phyloP scores from a whole-genome alignment of 2,329 filamentous ascomycete genomes.

The Fusarium neocosmosporiellum region DNA sequence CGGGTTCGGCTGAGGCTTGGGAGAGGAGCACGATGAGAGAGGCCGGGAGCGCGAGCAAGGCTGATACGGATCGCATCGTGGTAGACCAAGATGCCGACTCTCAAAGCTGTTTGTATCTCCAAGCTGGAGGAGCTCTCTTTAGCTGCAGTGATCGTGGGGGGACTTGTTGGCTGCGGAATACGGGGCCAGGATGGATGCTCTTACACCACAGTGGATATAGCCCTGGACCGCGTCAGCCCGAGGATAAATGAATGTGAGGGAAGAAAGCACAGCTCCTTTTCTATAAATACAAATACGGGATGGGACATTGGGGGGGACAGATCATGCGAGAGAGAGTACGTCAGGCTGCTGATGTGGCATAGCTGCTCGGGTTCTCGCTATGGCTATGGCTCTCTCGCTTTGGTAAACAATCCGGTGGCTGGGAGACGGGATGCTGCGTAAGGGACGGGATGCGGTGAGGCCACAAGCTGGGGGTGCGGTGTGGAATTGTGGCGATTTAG shows the following conservation, averaged over 20 bases:
- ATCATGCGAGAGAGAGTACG: slow-evolving; percentile 11
- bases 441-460: slow-evolving; percentile 11
- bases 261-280: neutral
- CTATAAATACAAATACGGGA: neutral
- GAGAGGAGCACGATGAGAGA: slow-evolving; percentile 60
- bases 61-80: slow-evolving; percentile 54
- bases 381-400: slow-evolving; percentile 1
- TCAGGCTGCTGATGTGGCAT: slow-evolving; percentile 31
- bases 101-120: neutral
- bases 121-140: neutral
- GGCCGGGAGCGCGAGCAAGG: slow-evolving; percentile 53
- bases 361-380: slow-evolving; percentile 10
- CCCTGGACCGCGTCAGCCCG: slow-evolving; percentile 7
- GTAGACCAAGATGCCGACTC: neutral
- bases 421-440: slow-evolving; percentile 26
- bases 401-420: slow-evolving; percentile 44
- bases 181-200: neutral
- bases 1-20: slow-evolving; percentile 48
- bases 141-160: neutral
- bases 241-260: neutral
- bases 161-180: slow-evolving; percentile 20
- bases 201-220: slow-evolving; percentile 25
- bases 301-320: neutral
- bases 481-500: neutral
- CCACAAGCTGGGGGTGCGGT: slow-evolving; percentile 5